These are phyloP conservation scores for Didymellaceae sp. DNA, from an alignment of 2,329 filamentous ascomycete genomes.

Conservation along the genomic window DNA sequence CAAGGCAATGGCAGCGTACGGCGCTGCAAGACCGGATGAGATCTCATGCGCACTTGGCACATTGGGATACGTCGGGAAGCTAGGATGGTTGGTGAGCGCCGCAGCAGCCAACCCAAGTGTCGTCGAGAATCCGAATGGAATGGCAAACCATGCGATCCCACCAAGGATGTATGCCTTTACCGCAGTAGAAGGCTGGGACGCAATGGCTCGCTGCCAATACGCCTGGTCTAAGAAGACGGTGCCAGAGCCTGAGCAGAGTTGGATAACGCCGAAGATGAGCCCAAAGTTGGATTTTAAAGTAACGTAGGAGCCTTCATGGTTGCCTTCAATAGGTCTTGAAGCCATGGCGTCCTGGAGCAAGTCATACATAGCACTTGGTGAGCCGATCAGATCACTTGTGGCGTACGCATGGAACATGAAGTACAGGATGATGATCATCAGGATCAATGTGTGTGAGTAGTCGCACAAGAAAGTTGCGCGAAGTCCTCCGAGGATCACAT, in stretches of 20 bases:
- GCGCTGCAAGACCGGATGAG: constrained; percentile 37
- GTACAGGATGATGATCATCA: constrained; percentile 55
- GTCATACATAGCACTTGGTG: constrained; percentile 50
- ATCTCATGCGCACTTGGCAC: constrained; percentile 34
- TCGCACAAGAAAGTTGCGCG: constrained; percentile 53
- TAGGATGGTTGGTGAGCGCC: constrained; percentile 52
- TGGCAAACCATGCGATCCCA: constrained; percentile 56
- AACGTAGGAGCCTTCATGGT: constrained; percentile 51
- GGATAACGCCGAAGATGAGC: constrained; percentile 54
- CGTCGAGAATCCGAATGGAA: constrained; percentile 51
- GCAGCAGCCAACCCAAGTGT: constrained; percentile 55
- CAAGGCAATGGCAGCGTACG: constrained; percentile 39
- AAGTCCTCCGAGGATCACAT: constrained; percentile 47
- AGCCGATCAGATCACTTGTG: constrained; percentile 49
- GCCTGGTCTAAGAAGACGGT: constrained; percentile 54
- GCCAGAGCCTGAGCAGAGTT: constrained; percentile 48
- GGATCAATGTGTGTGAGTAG: constrained; percentile 50
- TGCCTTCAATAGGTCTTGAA: constrained; percentile 48
- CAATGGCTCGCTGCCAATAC: constrained; percentile 55
- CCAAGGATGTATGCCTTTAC: constrained; percentile 48
- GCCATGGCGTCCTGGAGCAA: constrained; percentile 47
- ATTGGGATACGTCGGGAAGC: constrained; percentile 54
- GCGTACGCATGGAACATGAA: constrained; percentile 54
- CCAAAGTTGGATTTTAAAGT: constrained; percentile 52
- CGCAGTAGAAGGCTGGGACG: constrained; percentile 37